phyloP scores from a whole-genome alignment of 2,329 filamentous ascomycete genomes.

The Rhinocladiella similis region DNA sequence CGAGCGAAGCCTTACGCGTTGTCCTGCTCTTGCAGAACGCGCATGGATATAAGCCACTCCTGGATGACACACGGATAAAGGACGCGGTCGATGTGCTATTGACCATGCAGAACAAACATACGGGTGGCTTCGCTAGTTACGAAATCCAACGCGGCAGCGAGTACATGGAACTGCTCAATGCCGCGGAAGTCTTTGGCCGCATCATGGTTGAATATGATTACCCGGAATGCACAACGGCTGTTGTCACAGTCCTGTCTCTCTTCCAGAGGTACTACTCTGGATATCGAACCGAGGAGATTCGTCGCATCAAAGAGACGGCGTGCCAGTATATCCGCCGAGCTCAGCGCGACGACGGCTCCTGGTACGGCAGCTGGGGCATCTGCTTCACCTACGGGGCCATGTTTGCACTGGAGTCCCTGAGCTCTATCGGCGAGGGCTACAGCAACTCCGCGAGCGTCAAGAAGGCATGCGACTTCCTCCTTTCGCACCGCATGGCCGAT shows the following conservation, averaged over 20 bases:
- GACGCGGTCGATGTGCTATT: constrained; percentile 89
- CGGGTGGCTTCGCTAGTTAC: constrained; percentile 87
- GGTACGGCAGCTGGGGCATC: constrained; percentile 98
- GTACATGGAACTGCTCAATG: constrained; percentile 82
- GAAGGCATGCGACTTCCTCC: constrained; percentile 79
- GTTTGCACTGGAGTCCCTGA: constrained; percentile 89
- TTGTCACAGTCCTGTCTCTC: constrained; percentile 80
- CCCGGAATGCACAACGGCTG: constrained; percentile 94
- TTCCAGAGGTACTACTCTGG: constrained; percentile 80
- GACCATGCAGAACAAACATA: constrained; percentile 79
- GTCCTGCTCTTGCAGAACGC: constrained; percentile 81
- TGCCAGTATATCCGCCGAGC: constrained; percentile 79
- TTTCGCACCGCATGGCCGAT: constrained; percentile 80
- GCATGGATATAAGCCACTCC: constrained; percentile 69
- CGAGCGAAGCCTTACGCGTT: constrained; percentile 84
- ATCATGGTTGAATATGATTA: constrained; percentile 99
- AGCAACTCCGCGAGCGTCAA: constrained; percentile 68
- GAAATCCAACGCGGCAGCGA: constrained; percentile 78
- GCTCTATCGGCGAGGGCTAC: constrained; percentile 79
- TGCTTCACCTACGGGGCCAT: constrained; percentile 97
- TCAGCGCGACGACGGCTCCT: constrained; percentile 81
- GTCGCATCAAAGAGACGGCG: constrained; percentile 68
- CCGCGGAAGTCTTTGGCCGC: constrained; percentile 90
- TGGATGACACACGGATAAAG: constrained; percentile 76
- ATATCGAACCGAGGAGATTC: constrained; percentile 76